Base-by-base conservation (phyloP, 371 early-diverging fungal genomes). In the Rhizomucor pusillus region DNA sequence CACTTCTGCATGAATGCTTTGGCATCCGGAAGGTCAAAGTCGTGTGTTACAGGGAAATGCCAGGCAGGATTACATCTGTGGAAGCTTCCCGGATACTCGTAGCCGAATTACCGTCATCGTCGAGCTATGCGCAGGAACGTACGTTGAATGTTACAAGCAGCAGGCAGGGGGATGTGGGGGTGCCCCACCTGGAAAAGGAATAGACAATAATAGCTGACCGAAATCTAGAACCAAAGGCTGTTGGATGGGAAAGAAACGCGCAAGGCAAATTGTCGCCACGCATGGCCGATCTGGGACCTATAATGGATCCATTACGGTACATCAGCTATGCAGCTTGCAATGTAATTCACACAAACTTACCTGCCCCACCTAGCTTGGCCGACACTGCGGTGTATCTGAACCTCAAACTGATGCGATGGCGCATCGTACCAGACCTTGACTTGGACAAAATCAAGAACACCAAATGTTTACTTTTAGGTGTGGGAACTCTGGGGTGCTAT, bases 401-500 rank as follows among this genome's bases (percentile, higher is more conserved):
- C 63, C 72, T 97, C 54, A 92, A 94, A 63, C 78, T 98, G 51
- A 98, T 98, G 97, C 80, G 91, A 24, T 98, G 98, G 98, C 77
- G 97, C 16, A 69, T 94, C 34, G 72, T 93, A 43, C 97, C 97
- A 14, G 77, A 81, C 1, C 67, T 98, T 40, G 79, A 94, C 43
- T 79, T 98, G 41, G 94, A 91, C 49, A 84, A 80, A 48, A 82
- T 96, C 16, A 77, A 85, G 16, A 65, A 65, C 20, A 82, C 88
- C 10, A 88, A 88, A 48, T 92, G 90, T 56, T 73, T 98, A 46
- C 73, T 98, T 34, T 70, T 97, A 3, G 98, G 98, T 13, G 90
- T 94, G 1, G 98, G 98, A n/a, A 98, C 98, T 5, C 77, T 98
- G 20, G 98, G 98, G 1, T 93, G 93, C 47, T 91, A 95, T 68